phyloP scores from a whole-genome alignment of 345 rosid species.

The Triadica sebifera region DNA sequence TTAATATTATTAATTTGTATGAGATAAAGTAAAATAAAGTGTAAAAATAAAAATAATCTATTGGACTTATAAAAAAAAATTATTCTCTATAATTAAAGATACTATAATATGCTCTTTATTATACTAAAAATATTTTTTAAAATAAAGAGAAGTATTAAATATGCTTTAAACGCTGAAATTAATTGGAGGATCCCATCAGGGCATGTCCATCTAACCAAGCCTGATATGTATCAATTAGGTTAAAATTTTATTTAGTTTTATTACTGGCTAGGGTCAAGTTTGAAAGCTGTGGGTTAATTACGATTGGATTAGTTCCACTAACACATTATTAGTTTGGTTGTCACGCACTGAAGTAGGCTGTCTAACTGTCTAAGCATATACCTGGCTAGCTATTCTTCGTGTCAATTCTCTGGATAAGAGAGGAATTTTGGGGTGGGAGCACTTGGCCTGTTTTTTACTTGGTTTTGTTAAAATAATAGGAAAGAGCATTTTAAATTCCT shows the following conservation, averaged over 20 bases:
- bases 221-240: neutral
- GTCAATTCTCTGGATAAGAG: constrained; percentile 8
- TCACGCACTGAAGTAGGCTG: constrained; percentile 29
- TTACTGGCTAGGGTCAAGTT: constrained; percentile 5
- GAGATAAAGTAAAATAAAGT: no score
- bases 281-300: constrained; percentile 9
- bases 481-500: no score
- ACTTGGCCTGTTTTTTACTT: constrained; percentile 12
- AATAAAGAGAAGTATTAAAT: no score
- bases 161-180: neutral
- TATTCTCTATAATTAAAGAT: no score
- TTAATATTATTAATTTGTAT: no score
- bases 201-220: neutral
- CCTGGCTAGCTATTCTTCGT: neutral
- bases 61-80: no score
- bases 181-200: constrained; percentile 13
- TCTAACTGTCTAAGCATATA: constrained; percentile 10
- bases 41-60: no score
- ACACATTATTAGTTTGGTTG: constrained; percentile 18
- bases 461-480: no score
- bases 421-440: constrained; percentile 25
- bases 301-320: constrained; percentile 18
- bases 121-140: no score
- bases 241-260: no score
- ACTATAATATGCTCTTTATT: no score